Percentiles rank a stretch among this genome's conserved stretches.
Conservation (phyloP, 768 basidiomycete genomes). For the Boletus insuetus region DNA sequence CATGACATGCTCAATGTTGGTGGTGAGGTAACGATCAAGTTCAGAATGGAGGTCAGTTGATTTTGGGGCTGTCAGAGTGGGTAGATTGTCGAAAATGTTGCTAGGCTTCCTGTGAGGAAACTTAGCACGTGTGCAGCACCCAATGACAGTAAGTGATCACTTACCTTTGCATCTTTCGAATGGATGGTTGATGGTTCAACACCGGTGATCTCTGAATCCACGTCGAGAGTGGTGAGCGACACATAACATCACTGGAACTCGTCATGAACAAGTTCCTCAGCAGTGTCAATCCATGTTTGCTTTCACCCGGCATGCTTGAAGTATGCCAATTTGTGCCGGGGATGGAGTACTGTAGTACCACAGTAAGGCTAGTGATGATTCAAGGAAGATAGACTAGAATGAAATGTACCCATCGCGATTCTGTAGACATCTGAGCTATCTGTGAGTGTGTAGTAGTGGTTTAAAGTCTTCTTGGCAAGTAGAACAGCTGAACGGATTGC, state of each 20-base stretch:
- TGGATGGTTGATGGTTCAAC: too few relatives aligned
- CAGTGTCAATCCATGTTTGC: not conserved
- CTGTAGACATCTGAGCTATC: not conserved
- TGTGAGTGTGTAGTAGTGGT: not conserved
- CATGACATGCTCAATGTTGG: too few relatives aligned
- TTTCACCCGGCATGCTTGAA: not conserved
- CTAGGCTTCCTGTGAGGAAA: too few relatives aligned
- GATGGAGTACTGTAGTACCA: not conserved
- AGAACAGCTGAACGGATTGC: not conserved
- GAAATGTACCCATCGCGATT: not conserved
- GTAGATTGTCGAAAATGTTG: not conserved
- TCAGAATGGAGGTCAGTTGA: too few relatives aligned
- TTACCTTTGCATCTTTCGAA: too few relatives aligned
- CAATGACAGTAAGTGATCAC: not conserved
- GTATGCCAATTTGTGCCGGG: not conserved
- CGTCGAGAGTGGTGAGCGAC: too few relatives aligned
- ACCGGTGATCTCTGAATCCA: too few relatives aligned
- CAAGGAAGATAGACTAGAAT: not conserved
- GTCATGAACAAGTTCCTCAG: not conserved
- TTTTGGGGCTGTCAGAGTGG: not conserved
- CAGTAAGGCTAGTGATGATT: too few relatives aligned
- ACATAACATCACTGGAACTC: not conserved
- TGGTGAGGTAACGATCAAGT: too few relatives aligned
- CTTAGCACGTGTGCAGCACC: too few relatives aligned
- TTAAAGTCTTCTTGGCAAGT: not conserved